Percentiles rank a stretch among this genome's conserved stretches.
Evolutionary conservation across 345 rosid genomes (phyloP).

Genomic region (Erucastrum elatum): DNA sequence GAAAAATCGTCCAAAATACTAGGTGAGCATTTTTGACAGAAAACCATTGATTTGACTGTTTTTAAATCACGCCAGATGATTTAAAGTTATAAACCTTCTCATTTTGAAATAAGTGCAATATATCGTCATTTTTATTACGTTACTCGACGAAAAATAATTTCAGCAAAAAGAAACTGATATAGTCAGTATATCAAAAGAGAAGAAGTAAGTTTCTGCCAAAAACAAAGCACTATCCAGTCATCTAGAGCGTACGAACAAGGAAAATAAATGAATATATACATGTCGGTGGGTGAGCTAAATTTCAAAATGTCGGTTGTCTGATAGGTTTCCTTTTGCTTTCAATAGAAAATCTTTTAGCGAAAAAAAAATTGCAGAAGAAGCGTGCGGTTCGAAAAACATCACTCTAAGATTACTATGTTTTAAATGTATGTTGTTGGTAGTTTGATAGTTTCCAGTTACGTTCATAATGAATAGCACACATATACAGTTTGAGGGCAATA

Average conservation of each 20-base stretch:
- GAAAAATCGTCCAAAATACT: not conserved
- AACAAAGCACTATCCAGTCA: not conserved
- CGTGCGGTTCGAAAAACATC: not conserved
- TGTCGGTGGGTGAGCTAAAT: not conserved
- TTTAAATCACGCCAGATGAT: not conserved
- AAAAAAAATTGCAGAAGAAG: not conserved
- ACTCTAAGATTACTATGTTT: not conserved
- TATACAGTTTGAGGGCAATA: not conserved
- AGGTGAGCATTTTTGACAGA: conserved; percentile 6
- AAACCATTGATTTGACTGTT: not conserved
- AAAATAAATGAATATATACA: not conserved
- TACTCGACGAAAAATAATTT: not conserved
- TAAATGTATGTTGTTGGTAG: conserved; percentile 1
- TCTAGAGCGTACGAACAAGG: not conserved
- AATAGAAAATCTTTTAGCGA: too few species aligned
- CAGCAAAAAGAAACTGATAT: not conserved
- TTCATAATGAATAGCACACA: not conserved
- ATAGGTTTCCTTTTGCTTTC: too few species aligned
- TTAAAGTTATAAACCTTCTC: not conserved
- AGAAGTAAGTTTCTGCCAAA: not conserved
- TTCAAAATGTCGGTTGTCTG: not conserved
- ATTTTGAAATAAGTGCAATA: not conserved
- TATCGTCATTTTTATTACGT: not conserved
- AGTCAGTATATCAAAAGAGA: too few species aligned
- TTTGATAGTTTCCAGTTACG: not conserved